Conservation (phyloP, 371 early-diverging fungal genomes). For the Mortierella polycephala region DNA sequence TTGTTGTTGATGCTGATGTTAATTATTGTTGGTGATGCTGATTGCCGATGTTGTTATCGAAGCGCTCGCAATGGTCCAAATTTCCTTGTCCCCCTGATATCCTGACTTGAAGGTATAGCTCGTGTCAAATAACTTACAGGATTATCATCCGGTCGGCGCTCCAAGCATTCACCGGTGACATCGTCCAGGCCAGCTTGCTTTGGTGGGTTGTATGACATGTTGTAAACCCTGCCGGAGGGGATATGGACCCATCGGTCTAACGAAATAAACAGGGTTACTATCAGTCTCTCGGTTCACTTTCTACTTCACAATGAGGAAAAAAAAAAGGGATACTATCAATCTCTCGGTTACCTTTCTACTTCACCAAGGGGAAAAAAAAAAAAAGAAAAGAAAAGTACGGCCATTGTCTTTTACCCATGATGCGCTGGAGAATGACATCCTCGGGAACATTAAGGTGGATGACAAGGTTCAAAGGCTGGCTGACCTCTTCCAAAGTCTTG, state of each 20-base stretch:
- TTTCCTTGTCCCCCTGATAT: too few species aligned
- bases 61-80: too few species aligned
- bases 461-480: slow-evolving; percentile 84
- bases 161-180: slow-evolving; percentile 90
- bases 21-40: too few species aligned
- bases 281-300: too few species aligned
- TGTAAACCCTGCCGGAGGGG: slow-evolving; percentile 93
- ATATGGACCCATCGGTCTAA: slow-evolving; percentile 94
- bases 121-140: slow-evolving; percentile 58
- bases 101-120: too few species aligned
- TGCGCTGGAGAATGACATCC: slow-evolving; percentile 89
- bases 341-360: too few species aligned
- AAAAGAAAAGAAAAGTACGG: slow-evolving; percentile 1
- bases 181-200: slow-evolving; percentile 87
- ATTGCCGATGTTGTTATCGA: too few species aligned
- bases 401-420: slow-evolving; percentile 68
- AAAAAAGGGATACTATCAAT: too few species aligned
- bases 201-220: slow-evolving; percentile 94
- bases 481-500: slow-evolving; percentile 60
- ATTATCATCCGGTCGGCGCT: slow-evolving; percentile 93
- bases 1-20: too few species aligned
- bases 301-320: too few species aligned
- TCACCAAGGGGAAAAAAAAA: not conserved
- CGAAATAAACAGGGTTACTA: too few species aligned
- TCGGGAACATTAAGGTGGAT: slow-evolving; percentile 93